Conservation (phyloP, 345 rosid genomes). For the Linum lewisii region DNA sequence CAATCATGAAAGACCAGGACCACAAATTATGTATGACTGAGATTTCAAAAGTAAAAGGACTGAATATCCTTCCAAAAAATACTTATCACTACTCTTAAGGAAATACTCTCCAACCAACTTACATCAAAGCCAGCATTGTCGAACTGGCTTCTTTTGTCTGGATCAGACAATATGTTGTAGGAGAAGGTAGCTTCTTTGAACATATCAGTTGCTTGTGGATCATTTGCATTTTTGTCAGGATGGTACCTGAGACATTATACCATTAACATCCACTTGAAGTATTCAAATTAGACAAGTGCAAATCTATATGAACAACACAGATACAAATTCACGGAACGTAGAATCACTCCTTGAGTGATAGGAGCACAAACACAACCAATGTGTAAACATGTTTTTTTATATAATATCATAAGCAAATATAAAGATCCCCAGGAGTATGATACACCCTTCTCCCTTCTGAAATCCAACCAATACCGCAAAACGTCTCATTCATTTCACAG, state of each 20-base stretch:
- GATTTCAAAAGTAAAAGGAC: not conserved
- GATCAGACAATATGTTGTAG: slow-evolving; percentile 80
- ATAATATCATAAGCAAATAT: too few relatives aligned
- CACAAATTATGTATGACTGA: not conserved
- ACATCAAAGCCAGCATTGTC: slow-evolving; percentile 98
- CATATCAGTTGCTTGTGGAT: slow-evolving; percentile 83
- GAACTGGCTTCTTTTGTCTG: slow-evolving; percentile 76
- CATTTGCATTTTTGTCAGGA: slow-evolving; percentile 96
- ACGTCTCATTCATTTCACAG: too few relatives aligned
- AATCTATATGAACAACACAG: not conserved
- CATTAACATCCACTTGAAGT: slow-evolving; percentile 2
- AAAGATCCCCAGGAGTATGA: too few relatives aligned
- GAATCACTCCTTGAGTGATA: too few relatives aligned
- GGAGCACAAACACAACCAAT: too few relatives aligned
- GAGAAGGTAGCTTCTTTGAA: slow-evolving; percentile 95
- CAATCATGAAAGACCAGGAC: not conserved
- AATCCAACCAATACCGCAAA: too few relatives aligned
- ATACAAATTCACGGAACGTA: too few relatives aligned
- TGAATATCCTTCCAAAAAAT: not conserved
- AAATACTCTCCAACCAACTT: slow-evolving; percentile 16
- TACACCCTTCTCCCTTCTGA: too few relatives aligned
- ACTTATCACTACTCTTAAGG: too few relatives aligned
- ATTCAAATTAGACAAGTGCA: not conserved
- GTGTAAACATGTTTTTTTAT: too few relatives aligned
- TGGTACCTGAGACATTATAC: slow-evolving; percentile 61